These are phyloP conservation scores for Acer saccharum DNA, from an alignment of 345 rosid genomes.

Conservation along the genomic window DNA sequence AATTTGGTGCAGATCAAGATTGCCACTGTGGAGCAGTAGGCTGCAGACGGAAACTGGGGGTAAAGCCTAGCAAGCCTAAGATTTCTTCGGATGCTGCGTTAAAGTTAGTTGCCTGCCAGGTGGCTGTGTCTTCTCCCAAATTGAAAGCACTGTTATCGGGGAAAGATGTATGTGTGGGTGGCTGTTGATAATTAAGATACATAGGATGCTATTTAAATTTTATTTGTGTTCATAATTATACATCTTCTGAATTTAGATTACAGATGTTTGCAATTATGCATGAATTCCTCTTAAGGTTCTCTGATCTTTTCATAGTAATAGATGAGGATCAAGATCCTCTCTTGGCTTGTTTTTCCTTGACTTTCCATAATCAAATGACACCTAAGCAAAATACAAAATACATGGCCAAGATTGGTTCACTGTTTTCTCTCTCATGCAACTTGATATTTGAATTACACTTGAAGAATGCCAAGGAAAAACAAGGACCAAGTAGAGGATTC, in stretches of 20 bases:
- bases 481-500: too few relatives aligned
- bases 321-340: too few relatives aligned
- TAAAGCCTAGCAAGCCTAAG: slow-evolving; percentile 67
- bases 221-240: slow-evolving; percentile 10
- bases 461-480: too few relatives aligned
- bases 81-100: slow-evolving; percentile 59
- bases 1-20: slow-evolving; percentile 97
- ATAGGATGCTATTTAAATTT: neutral
- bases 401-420: too few relatives aligned
- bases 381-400: too few relatives aligned
- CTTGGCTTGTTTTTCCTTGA: too few relatives aligned
- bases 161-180: slow-evolving; percentile 42
- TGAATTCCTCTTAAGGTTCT: neutral
- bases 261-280: neutral
- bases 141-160: slow-evolving; percentile 48
- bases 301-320: neutral
- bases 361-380: too few relatives aligned
- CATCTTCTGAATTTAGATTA: neutral
- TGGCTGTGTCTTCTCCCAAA: slow-evolving; percentile 58
- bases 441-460: too few relatives aligned
- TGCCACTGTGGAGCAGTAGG: slow-evolving; percentile 81
- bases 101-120: slow-evolving; percentile 67
- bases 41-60: slow-evolving; percentile 86
- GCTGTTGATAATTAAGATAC: slow-evolving; percentile 7
- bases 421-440: too few relatives aligned